Percentiles rank a stretch among this genome's conserved stretches.
Conservation (phyloP, 2,329 filamentous ascomycete genomes). For the Thielaviopsis ethacetica region DNA sequence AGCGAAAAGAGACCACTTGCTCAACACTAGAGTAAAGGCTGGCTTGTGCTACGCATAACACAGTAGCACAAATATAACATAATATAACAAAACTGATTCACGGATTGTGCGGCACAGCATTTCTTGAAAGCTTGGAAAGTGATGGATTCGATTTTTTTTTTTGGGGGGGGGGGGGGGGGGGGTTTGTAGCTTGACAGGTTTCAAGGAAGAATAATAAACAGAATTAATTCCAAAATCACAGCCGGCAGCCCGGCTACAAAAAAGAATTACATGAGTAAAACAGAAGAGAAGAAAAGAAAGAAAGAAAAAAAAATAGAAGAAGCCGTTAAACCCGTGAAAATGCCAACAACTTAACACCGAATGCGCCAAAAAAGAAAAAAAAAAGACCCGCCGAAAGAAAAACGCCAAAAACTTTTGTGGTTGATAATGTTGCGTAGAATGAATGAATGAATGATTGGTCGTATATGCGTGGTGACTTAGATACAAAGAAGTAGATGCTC, state of each 20-base stretch:
- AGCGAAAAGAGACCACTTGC: not conserved
- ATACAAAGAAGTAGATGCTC: not conserved
- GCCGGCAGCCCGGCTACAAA: not conserved
- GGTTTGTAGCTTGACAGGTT: no score
- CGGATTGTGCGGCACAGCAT: no score
- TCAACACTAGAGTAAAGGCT: not conserved
- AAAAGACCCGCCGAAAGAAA: not conserved
- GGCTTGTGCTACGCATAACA: not conserved
- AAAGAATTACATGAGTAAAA: not conserved
- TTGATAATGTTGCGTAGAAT: not conserved
- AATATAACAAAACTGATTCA: not conserved
- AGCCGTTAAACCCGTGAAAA: not conserved
- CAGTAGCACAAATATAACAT: not conserved
- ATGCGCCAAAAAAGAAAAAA: not conserved
- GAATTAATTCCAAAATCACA: not conserved
- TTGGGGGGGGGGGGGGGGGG: no score
- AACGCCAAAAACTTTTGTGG: not conserved
- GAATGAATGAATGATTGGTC: not conserved
- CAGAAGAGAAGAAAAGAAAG: not conserved
- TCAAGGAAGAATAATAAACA: no score
- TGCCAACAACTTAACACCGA: not conserved
- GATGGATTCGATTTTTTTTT: no score
- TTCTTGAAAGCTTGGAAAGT: no score
- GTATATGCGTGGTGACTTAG: not conserved
- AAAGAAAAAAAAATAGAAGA: not conserved